Conservation (phyloP, 2,329 filamentous ascomycete genomes). For the Hypoxylon rubiginosum region DNA sequence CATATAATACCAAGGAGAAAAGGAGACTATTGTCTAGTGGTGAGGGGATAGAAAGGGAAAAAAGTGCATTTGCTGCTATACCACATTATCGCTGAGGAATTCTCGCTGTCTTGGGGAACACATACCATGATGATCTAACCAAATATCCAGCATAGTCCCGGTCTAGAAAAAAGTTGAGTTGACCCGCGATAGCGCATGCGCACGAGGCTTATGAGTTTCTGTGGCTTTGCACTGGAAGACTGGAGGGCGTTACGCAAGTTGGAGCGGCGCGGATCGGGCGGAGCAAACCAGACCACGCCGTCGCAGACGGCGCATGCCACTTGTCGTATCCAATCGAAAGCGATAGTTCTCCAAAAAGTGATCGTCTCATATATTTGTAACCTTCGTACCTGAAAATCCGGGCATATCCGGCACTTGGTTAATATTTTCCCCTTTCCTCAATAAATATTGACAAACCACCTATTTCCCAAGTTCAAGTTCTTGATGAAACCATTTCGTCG, state of each 20-base stretch:
- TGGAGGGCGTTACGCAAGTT: slow-evolving; percentile 33
- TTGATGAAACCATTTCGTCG: not conserved
- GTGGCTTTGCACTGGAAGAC: slow-evolving; percentile 9
- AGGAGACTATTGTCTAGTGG: not conserved
- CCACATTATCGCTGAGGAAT: slow-evolving; percentile 18
- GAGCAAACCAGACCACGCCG: slow-evolving; percentile 15
- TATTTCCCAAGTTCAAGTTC: not conserved
- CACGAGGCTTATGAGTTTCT: slow-evolving; percentile 22
- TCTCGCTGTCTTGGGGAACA: slow-evolving; percentile 3
- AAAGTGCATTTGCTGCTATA: slow-evolving; percentile 4
- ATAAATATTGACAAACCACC: not conserved
- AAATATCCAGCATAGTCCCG: not conserved
- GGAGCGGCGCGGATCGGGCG: slow-evolving; percentile 30
- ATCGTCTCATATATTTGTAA: slow-evolving; percentile 21
- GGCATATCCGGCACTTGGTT: slow-evolving; percentile 7
- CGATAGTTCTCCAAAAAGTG: not conserved
- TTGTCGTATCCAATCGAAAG: slow-evolving; percentile 25
- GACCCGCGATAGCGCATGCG: not conserved
- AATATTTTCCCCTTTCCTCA: not conserved
- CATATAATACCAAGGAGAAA: not conserved
- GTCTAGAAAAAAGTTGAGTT: not conserved
- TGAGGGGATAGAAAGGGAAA: slow-evolving; percentile 8
- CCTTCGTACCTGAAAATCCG: slow-evolving; percentile 20
- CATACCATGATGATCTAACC: slow-evolving; percentile 8
- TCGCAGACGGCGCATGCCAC: slow-evolving; percentile 16